Conservation (phyloP, 106 monocot species). For the Apostasia ramifera region DNA sequence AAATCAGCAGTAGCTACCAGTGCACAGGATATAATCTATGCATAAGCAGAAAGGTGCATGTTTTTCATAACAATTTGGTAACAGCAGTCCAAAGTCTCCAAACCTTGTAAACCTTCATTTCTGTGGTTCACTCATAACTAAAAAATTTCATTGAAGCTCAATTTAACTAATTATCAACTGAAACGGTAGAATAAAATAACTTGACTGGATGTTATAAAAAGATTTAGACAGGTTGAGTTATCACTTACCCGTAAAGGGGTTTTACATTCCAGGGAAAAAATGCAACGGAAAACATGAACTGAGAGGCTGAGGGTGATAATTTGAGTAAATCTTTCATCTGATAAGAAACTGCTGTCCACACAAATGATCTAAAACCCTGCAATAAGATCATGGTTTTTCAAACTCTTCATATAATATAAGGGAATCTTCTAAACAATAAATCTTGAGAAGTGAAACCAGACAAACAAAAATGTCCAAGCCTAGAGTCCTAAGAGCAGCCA, state of each 20-base stretch:
- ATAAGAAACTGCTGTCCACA: constrained; percentile 86
- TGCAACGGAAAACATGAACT: constrained; percentile 52
- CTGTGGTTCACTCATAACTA: no score
- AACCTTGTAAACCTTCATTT: no score
- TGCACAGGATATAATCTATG: no score
- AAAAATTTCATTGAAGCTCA: no score
- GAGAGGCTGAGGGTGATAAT: constrained; percentile 64
- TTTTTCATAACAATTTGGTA: no score
- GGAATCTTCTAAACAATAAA: constrained; percentile 1
- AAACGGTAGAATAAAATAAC: no score
- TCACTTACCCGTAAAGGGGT: constrained; percentile 61
- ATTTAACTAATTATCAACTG: no score
- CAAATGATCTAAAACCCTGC: constrained; percentile 87
- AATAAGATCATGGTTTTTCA: neutral
- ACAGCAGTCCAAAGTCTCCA: no score
- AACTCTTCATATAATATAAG: constrained; percentile 1
- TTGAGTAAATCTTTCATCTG: constrained; percentile 78
- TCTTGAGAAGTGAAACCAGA: neutral
- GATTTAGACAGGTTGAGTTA: no score
- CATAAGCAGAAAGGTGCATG: no score
- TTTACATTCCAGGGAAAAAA: constrained; percentile 79
- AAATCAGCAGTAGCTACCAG: no score
- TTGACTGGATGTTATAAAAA: no score
- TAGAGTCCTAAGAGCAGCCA: neutral
- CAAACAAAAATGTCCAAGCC: neutral